Percentiles rank a stretch among this genome's conserved stretches.
These are phyloP conservation scores for Penicillium psychrosexuale DNA, from an alignment of 2,329 filamentous ascomycete species.

Conservation along the genomic window DNA sequence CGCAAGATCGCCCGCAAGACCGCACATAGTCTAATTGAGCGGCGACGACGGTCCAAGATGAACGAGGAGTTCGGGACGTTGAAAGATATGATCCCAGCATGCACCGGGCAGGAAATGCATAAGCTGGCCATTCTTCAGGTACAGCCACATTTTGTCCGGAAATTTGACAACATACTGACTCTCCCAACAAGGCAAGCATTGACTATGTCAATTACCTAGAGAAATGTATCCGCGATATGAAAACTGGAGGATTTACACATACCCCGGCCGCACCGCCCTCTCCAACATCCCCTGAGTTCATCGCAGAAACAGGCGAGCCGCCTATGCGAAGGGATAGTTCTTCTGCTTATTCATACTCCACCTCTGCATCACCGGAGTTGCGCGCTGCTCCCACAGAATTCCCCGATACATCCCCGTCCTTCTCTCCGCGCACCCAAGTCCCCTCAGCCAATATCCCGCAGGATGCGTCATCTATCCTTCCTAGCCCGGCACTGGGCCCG, in stretches of 20 bases:
- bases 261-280: slow-evolving; percentile 30
- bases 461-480: slow-evolving; percentile 34
- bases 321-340: slow-evolving; percentile 12
- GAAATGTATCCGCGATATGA: slow-evolving; percentile 77
- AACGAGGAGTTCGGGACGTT: slow-evolving; percentile 94
- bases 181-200: slow-evolving; percentile 74
- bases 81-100: slow-evolving; percentile 94
- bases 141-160: slow-evolving; percentile 29
- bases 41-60: slow-evolving; percentile 90
- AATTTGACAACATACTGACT: slow-evolving; percentile 4
- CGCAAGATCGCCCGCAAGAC: slow-evolving; percentile 94
- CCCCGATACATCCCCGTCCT: slow-evolving; percentile 31
- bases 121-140: slow-evolving; percentile 95
- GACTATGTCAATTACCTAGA: slow-evolving; percentile 95
- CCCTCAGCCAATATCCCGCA: slow-evolving; percentile 19
- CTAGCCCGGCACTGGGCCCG: slow-evolving; percentile 37
- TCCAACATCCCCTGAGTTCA: slow-evolving; percentile 36
- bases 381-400: slow-evolving; percentile 21
- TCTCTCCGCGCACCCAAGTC: slow-evolving; percentile 32
- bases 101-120: slow-evolving; percentile 92
- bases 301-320: slow-evolving; percentile 19
- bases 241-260: slow-evolving; percentile 48
- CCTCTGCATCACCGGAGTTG: slow-evolving; percentile 38
- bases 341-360: slow-evolving; percentile 31
- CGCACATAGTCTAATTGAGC: slow-evolving; percentile 91